Base-by-base conservation (phyloP, 2,329 filamentous ascomycete genomes). In the Calonectria naviculata region DNA sequence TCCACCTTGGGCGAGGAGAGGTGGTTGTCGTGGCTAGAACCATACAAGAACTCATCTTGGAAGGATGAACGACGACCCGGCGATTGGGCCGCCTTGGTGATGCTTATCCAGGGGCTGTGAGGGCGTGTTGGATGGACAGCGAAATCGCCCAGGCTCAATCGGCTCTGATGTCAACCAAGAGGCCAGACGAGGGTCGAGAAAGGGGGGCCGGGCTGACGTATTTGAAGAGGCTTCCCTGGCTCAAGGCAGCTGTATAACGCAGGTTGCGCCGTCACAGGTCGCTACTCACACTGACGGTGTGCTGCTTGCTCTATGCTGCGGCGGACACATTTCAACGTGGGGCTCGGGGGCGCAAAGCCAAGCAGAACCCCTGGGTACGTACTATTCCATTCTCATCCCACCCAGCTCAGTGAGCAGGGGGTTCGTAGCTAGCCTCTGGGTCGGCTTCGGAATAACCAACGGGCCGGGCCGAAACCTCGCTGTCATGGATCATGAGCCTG, bases 1-100 rank as follows among this genome's bases (percentile, higher is more conserved):
- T 28, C 49, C 36, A 26, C 36, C 34, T 36, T 42, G 42, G 66
- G 65, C 49, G 46, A 29, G 52, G 62, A 42, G 71, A 31, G 60
- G 29, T 56, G 24, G 67, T 67, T 56, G 70, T 71, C 70, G 71
- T 54, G 56, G 46, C 21, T 21, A 49, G 29, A 49, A 49, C 65
- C 81, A 60, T 81, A 85, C 83, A 78, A 63, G 83, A 85, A 80
- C 83, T 85, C 83, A 85, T 85, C 76, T 79, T 83, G 74, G 68
- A 71, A 72, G 75, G 75, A 78, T 65, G 68, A 41, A 56, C 31
- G 67, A 79, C 78, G 78, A 80, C 80, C 80, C 78, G 74, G 75
- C 65, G 70, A 75, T 77, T 76, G 74, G 80, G 78, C 74, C 80
- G 79, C 74, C 78, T 81, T 73, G 72, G 72, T 70, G 73, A 70